Base-by-base conservation (phyloP, 305 asterid genomes). In the Fraxinus greggii region DNA sequence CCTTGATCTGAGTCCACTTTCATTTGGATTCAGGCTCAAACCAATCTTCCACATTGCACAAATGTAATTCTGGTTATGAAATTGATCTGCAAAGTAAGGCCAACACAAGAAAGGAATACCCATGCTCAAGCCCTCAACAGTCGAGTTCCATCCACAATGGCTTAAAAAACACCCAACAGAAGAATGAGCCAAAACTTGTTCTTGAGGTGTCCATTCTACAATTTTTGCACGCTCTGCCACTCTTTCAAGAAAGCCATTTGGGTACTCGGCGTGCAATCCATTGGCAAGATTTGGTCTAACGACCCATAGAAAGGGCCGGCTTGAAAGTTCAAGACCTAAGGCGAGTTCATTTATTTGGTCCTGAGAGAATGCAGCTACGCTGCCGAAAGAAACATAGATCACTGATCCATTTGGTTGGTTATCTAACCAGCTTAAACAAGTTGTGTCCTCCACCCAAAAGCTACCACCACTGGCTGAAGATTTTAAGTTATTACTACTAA, bases 111-210 rank as follows among this genome's bases (percentile, higher is more conserved):
- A 87, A 0, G 91, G 91, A 72, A 91, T 85, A 3, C 94, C 93
- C 1, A 0, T 1, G 74, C 87, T 79, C 12, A 84, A 17, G 3
- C 92, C 91, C 78, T 89, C 90, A 5, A 89, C 8, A 1, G 86
- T 86, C 56, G 91, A 90, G 36, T 89, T 89, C 91, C 92, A 89
- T 2, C 93, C 92, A 13, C 92, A 91, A 17, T 89, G 94, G 12
- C 87, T 87, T 28, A 89, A 0, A 79, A 91, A 91, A 84, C 94
- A 88, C 7, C 83, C 90, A 0, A 85, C 17, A 0, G 93, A 82
- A 29, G 85, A 82, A 42, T 91, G 94, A 21, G 86, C 72, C 36
- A 89, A 83, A 4, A 91, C 89, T 36, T 13, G 72, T 17, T 86
- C 88, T 40, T 88, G 93, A 9, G 89, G 93, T 0, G 91, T 90